Base-by-base conservation (phyloP, 176 grass and related monocot species). In the Coix lacrymajobi region DNA sequence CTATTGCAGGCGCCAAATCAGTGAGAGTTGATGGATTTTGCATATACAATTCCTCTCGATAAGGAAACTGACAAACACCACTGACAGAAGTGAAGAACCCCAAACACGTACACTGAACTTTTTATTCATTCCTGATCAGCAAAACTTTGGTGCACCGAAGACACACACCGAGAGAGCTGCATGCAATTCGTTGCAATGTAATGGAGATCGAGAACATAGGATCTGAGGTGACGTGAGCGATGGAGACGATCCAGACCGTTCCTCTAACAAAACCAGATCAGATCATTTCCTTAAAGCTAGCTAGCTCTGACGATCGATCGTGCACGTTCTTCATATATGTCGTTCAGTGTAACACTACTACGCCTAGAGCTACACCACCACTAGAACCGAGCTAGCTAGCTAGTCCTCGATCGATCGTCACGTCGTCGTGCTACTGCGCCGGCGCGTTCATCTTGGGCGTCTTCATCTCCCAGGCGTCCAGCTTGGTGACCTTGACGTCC, bases 391-490 rank as follows among this genome's bases (percentile, higher is more conserved):
- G n/a, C n/a, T n/a, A 52, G 19, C 49, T 19, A 52, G 6, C 48
- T 20, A 19, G 48, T n/a, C 51, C 7, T 54, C 0, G 46, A 51
- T 14, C 19, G 17, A 0, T 3, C 17, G 7, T 58, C 17, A 71
- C 19, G 48, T 60, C 31, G 58, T 20, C 24, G 57, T 62, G 32
- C 84, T 78, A 77, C 80, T 78, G 44, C 75, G 51, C 9, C 36
- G 62, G 78, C 49, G 29, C 33, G 58, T 88, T 88, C 86, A 88
- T 88, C 22, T 63, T 88, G 0, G 86, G 86, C 4, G 86, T 88
- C 84, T 64, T 89, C 52, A 92, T 89, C 91, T 89, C 91, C 91
- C 91, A 92, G 26, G 87, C 91, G 49, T 87, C 44, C 38, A 92
- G 80, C 9, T 43, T 73, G 4, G 84, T 62, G 13, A 92, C 56